Conservation (phyloP, 495 filamentous ascomycete genomes). For the Neurospora tetraspora region DNA sequence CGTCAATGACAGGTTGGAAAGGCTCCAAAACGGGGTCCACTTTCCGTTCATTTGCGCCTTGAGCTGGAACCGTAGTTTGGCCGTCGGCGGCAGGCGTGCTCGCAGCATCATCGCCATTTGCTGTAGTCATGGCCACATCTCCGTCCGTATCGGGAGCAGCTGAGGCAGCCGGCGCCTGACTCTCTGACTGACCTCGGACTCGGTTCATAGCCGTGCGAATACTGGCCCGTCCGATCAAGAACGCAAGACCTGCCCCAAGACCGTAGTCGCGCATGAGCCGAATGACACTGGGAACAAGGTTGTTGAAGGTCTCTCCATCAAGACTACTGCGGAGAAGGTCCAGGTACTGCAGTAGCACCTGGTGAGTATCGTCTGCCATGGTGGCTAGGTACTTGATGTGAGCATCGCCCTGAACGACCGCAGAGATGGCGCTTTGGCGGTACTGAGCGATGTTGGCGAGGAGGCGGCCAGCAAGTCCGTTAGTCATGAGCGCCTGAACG, state of each 20-base stretch:
- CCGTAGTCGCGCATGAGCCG: slow-evolving; percentile 69
- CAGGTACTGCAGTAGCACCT: slow-evolving; percentile 74
- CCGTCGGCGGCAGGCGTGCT: slow-evolving; percentile 7
- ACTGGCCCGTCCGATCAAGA: slow-evolving; percentile 71
- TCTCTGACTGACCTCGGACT: slow-evolving; percentile 11
- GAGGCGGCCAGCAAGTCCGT: slow-evolving; percentile 61
- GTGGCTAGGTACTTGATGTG: slow-evolving; percentile 76
- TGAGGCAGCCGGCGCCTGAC: slow-evolving; percentile 14
- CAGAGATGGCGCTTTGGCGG: slow-evolving; percentile 67
- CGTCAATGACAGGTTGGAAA: slow-evolving; percentile 63
- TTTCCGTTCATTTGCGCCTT: slow-evolving; percentile 22
- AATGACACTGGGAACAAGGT: slow-evolving; percentile 64
- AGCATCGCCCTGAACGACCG: slow-evolving; percentile 51
- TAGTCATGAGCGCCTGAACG: slow-evolving; percentile 65
- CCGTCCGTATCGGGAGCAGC: slow-evolving; percentile 28
- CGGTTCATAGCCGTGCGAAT: slow-evolving; percentile 38
- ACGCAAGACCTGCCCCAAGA: slow-evolving; percentile 73
- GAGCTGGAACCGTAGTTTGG: slow-evolving; percentile 2
- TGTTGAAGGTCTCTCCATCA: slow-evolving; percentile 66
- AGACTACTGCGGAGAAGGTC: slow-evolving; percentile 79
- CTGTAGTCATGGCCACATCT: slow-evolving; percentile 28
- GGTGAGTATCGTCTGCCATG: slow-evolving; percentile 82
- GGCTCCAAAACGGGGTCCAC: slow-evolving; percentile 57
- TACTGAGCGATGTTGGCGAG: slow-evolving; percentile 87
- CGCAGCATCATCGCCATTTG: slow-evolving; percentile 12